A percentile compares a stretch with the other conserved stretches of the same genome.
Conservation (phyloP, 257 asterid species). For the Lithospermum erythrorhizon region DNA sequence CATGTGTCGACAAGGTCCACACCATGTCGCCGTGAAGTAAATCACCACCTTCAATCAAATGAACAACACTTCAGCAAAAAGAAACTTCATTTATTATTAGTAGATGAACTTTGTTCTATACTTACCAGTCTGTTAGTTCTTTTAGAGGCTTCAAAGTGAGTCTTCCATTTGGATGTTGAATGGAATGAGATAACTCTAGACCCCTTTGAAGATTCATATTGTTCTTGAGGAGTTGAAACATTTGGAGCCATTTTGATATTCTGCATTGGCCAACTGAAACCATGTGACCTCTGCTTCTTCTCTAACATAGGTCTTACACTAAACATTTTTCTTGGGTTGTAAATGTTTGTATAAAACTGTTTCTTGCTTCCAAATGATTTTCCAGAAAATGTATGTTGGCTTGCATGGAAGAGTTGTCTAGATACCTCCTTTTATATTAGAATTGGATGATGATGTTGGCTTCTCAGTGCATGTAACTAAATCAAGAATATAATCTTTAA, state of each 20-base stretch:
- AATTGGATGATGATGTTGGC: neutral
- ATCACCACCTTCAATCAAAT: constrained; percentile 19
- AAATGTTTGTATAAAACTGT: neutral
- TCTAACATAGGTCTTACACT: too few relatives aligned
- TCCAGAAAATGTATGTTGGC: constrained; percentile 12
- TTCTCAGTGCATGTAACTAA: too few relatives aligned
- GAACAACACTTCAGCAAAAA: too few relatives aligned
- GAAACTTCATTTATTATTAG: too few relatives aligned
- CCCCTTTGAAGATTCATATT: constrained; percentile 14
- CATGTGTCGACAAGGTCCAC: constrained; percentile 32
- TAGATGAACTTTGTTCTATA: too few relatives aligned
- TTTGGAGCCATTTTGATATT: constrained; percentile 29
- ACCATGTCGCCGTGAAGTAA: constrained; percentile 35
- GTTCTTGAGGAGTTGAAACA: constrained; percentile 18
- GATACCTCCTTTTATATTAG: neutral
- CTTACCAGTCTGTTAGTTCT: constrained; percentile 12
- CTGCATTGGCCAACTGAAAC: neutral
- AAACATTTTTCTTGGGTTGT: constrained; percentile 3
- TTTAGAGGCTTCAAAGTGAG: constrained; percentile 44
- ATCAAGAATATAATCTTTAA: constrained; percentile 32
- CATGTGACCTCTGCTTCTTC: neutral
- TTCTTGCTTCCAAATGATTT: neutral
- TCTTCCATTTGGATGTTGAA: constrained; percentile 46
- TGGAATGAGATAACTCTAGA: constrained; percentile 39
- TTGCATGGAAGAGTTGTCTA: constrained; percentile 1